Base-by-base conservation (phyloP, 768 basidiomycete genomes). In the Strobilomyces echinocephalus region DNA sequence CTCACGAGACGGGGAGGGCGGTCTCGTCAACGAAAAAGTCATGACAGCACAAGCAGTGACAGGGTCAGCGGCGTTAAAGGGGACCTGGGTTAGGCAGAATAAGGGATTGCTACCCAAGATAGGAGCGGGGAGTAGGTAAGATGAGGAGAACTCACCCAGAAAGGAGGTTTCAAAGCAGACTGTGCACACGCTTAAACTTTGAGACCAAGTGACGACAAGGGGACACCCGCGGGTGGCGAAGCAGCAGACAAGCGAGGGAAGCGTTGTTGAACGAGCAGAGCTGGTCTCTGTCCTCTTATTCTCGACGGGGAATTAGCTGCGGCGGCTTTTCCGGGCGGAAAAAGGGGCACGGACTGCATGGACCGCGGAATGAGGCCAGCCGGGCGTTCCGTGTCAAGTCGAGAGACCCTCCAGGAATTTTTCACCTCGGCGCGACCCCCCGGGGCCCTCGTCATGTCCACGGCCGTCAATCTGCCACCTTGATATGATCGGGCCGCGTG, bases 11-110 rank as follows among this genome's bases (percentile, higher is more conserved):
- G 71, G 71, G 46, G 69, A 69, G n/a, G 69, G 57, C 2, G 72
- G 68, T 51, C 73, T 66, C 41, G 67, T 66, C 31, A 70, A 60
- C 26, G 67, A 60, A 56, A 73, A 71, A 46, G 72, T 49, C 72
- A 74, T 73, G 49, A 57, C 56, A 52, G 57, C 20, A 54, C 49
- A 46, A 54, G n/a, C n/a, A n/a, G n/a, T n/a, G n/a, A n/a, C n/a
- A n/a, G 55, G 11, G 20, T 47, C 49, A 41, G 40, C 42, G 46
- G 35, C 28, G 36, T 57, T 60, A 52, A 30, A 15, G 52, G n/a
- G 45, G 28, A 21, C 36, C 59, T 61, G 50, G 20, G 53, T 46
- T 43, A 31, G 36, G 52, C 36, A 44, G 28, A 36, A 20, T 41
- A 26, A 42, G 49, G 54, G 39, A 24, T 34, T 26, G 4, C 18